Conservation (phyloP, 2,329 filamentous ascomycete genomes). For the Paracamarosporium sp. region DNA sequence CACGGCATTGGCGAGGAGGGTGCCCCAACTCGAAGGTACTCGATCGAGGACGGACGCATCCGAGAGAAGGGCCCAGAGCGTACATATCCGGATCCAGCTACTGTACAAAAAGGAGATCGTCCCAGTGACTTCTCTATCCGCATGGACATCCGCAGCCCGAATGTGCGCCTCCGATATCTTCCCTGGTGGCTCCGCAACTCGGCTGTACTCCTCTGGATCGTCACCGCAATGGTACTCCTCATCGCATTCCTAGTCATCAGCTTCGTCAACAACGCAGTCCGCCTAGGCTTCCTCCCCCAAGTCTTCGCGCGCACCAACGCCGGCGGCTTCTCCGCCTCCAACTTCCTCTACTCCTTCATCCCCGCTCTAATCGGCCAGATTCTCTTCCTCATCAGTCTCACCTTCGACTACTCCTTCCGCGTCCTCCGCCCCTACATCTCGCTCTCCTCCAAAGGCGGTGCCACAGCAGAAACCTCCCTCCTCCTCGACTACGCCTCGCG, state of each 20-base stretch:
- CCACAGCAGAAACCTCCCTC: slow-evolving; percentile 67
- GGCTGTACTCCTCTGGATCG: slow-evolving; percentile 70
- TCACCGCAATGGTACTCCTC: slow-evolving; percentile 47
- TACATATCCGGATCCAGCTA: slow-evolving; percentile 13
- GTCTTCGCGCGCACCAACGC: slow-evolving; percentile 66
- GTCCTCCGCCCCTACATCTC: slow-evolving; percentile 74
- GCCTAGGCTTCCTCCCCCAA: slow-evolving; percentile 73
- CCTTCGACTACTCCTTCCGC: slow-evolving; percentile 70
- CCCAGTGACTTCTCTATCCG: slow-evolving; percentile 54
- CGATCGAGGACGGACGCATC: slow-evolving; percentile 55
- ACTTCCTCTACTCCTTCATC: slow-evolving; percentile 85
- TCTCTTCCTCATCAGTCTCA: slow-evolving; percentile 71
- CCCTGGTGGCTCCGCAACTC: slow-evolving; percentile 77
- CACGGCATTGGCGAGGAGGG: slow-evolving; percentile 78
- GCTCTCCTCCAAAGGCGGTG: slow-evolving; percentile 64
- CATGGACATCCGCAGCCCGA: slow-evolving; percentile 59
- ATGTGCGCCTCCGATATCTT: slow-evolving; percentile 70
- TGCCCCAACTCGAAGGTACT: slow-evolving; percentile 58
- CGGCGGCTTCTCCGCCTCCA: slow-evolving; percentile 78
- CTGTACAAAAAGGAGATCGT: slow-evolving; percentile 15
- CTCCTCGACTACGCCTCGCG: slow-evolving; percentile 75
- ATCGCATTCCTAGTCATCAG: slow-evolving; percentile 72
- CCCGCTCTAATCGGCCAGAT: slow-evolving; percentile 72
- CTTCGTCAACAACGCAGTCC: slow-evolving; percentile 73
- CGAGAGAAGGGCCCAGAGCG: slow-evolving; percentile 52